Evolutionary conservation across 2,329 filamentous ascomycete genomes (phyloP).

Genomic region (Stemphylium vesicarium): DNA sequence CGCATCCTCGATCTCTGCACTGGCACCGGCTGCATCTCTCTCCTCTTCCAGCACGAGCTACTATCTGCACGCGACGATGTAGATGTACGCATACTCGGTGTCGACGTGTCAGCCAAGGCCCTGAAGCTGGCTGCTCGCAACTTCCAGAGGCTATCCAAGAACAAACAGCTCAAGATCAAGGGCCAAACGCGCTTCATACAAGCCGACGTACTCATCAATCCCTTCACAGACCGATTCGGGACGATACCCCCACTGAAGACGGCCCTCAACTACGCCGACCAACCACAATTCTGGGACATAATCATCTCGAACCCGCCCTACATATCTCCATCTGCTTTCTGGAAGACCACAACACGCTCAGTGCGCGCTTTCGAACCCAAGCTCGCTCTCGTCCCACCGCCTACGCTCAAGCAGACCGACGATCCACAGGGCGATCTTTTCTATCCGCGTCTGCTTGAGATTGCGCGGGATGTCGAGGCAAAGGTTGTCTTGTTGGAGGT

Average conservation of each 20-base stretch:
- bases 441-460: conserved; percentile 68
- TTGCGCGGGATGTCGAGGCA: conserved; percentile 59
- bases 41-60: conserved; percentile 73
- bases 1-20: conserved; percentile 85
- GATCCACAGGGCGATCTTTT: conserved; percentile 62
- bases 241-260: conserved; percentile 20
- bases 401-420: conserved; percentile 20
- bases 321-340: conserved; percentile 71
- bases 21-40: conserved; percentile 86
- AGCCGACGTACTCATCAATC: conserved; percentile 55
- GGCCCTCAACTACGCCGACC: conserved; percentile 18
- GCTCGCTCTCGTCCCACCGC: conserved; percentile 70
- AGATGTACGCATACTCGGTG: conserved; percentile 64
- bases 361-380: conserved; percentile 83
- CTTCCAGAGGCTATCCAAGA: conserved; percentile 50
- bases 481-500: conserved; percentile 72
- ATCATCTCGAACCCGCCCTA: conserved; percentile 92
- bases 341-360: conserved; percentile 69
- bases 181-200: conserved; percentile 55
- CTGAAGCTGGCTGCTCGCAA: conserved; percentile 72
- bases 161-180: not conserved
- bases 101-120: conserved; percentile 75
- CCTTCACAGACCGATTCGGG: conserved; percentile 53
- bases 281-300: conserved; percentile 59
- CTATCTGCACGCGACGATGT: conserved; percentile 34